Conservation (phyloP, 1,139 yeast species). For the Hyphopichia pseudoburtonii region DNA sequence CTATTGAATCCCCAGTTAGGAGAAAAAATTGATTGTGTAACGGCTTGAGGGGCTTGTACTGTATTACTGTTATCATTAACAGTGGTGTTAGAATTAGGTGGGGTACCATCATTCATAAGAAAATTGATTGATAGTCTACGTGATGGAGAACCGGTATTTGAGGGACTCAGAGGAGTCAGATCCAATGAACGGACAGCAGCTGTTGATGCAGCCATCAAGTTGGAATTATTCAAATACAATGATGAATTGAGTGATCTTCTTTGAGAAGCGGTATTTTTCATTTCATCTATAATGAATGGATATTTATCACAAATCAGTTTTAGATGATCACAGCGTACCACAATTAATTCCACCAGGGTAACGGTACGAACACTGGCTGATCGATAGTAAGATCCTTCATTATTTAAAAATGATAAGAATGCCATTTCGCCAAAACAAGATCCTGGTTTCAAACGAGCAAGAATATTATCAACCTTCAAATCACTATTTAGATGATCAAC, state of each 20-base stretch:
- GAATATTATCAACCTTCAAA: slow-evolving; percentile 31
- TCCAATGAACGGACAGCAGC: too few species aligned
- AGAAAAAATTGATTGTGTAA: slow-evolving; percentile 8
- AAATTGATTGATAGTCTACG: slow-evolving; percentile 5
- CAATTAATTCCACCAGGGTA: slow-evolving; percentile 57
- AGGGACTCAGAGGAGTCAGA: slow-evolving; percentile 14
- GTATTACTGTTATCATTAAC: slow-evolving; percentile 1
- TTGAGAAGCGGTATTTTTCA: slow-evolving; percentile 58
- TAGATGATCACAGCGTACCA: slow-evolving; percentile 54
- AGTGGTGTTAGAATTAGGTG: too few species aligned
- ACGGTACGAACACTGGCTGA: slow-evolving; percentile 66
- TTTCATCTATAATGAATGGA: slow-evolving; percentile 59
- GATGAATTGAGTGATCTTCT: slow-evolving; percentile 29
- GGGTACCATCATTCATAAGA: slow-evolving; percentile 2
- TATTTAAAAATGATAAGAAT: slow-evolving; percentile 51
- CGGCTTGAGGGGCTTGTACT: background rate
- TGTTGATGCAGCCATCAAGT: too few species aligned
- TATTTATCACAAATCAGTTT: slow-evolving; percentile 54
- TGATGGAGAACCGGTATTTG: slow-evolving; percentile 4
- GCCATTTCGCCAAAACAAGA: slow-evolving; percentile 79
- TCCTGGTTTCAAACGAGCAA: slow-evolving; percentile 62
- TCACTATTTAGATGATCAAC: slow-evolving; percentile 37
- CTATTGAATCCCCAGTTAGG: slow-evolving; percentile 15
- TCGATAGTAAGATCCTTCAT: slow-evolving; percentile 31
- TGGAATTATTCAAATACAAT: background rate